Base-by-base conservation (phyloP, 352 stramenopile genomes). In the Globisporangium canariense region DNA sequence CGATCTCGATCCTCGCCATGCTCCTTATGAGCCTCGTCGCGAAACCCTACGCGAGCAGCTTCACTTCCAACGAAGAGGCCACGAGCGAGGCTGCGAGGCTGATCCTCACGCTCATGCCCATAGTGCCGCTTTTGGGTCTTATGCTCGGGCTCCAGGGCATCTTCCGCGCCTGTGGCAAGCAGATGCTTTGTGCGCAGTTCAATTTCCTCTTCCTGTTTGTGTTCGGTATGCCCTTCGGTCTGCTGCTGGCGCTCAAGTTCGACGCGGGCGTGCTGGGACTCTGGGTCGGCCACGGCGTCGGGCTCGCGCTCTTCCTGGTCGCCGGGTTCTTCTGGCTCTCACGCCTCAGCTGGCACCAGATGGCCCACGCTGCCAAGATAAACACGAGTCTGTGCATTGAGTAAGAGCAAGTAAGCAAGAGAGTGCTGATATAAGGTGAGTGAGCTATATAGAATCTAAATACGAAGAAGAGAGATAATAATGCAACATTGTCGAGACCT, bases 191-290 rank as follows among this genome's bases (percentile, higher is more conserved):
- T 6, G 63, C 67, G 10, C 50, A 73, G 40, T 50, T 70, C 63
- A 73, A 67, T 22, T 54, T 73, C 30, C 25, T 58, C 11, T 62
- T 43, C 38, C 47, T 70, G 34, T 66, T 78, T 38, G 41, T 72
- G n/a, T 28, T 75, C 14, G 71, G 68, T 1, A 38, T 73, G 13
- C 71, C 71, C 5, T 30, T 73, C 11, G 68, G 71, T 0, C n/a
- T 68, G 4, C 20, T 62, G 13, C 55, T 78, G 28, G 71, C 68
- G 9, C 32, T 71, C 30, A 11, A 36, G 16, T 55, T 70, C 13
- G 22, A 58, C 2, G 50, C 36, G 7, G 71, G 68, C 34, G 55
- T 78, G 25, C 36, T 60, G 0, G 71, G 71, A 0, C 65, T 78
- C 20, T 78, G 71, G 71, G 1, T 68, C 14, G 71, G 68, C 3